These are phyloP conservation scores for Lepidium africanum DNA, from an alignment of 345 rosid species.

Conservation along the genomic window DNA sequence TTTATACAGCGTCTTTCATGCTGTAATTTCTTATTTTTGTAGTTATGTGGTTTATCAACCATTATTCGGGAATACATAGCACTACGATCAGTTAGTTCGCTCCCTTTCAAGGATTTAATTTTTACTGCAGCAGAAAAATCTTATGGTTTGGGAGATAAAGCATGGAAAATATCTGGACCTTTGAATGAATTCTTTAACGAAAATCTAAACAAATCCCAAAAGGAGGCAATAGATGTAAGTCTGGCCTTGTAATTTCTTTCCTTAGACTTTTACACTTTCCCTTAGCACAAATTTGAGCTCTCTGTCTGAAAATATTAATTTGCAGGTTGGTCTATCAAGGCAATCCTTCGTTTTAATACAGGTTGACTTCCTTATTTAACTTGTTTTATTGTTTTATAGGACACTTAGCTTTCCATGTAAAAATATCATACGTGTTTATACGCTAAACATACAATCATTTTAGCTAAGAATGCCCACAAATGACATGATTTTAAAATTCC, in stretches of 20 bases:
- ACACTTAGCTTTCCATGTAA: not conserved
- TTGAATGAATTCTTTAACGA: slow-evolving; percentile 51
- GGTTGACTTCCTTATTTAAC: slow-evolving; percentile 40
- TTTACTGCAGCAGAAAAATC: slow-evolving; percentile 45
- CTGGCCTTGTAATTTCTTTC: not conserved
- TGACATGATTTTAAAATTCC: not conserved
- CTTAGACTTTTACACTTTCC: not conserved
- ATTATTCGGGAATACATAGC: slow-evolving; percentile 87
- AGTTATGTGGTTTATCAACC: slow-evolving; percentile 93
- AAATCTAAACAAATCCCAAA: slow-evolving; percentile 74
- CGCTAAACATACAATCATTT: not conserved
- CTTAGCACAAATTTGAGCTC: slow-evolving; percentile 9
- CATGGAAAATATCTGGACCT: slow-evolving; percentile 77
- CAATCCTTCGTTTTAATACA: slow-evolving; percentile 82
- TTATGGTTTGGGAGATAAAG: slow-evolving; percentile 46
- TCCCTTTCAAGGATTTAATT: slow-evolving; percentile 91
- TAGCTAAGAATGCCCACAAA: not conserved
- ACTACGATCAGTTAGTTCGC: slow-evolving; percentile 60
- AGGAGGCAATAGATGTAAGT: slow-evolving; percentile 84
- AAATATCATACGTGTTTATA: not conserved
- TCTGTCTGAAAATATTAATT: slow-evolving; percentile 1
- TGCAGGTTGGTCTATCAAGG: slow-evolving; percentile 87
- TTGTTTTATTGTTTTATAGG: not conserved
- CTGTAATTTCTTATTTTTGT: slow-evolving; percentile 19
- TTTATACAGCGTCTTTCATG: not conserved